A percentile compares a stretch with the other conserved stretches of the same genome.
Conservation (phyloP, 257 asterid species). For the Petunia secreta region DNA sequence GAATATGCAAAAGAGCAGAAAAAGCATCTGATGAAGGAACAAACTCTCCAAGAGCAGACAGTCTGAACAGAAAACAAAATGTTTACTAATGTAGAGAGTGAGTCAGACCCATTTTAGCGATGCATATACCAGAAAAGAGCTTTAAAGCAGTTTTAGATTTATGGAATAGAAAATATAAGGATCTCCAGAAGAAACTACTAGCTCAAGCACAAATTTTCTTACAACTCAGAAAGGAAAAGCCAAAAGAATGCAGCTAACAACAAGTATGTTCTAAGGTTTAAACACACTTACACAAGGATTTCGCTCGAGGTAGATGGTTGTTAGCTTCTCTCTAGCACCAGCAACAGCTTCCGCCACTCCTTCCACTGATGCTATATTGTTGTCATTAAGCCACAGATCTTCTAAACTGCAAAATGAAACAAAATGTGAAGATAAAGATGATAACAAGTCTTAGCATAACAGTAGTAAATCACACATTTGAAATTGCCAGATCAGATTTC, state of each 20-base stretch:
- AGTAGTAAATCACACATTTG: neutral
- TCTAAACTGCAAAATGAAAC: slow-evolving; percentile 64
- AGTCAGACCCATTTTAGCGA: neutral
- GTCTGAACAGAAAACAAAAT: neutral
- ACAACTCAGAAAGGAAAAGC: slow-evolving; percentile 7
- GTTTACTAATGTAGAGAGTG: neutral
- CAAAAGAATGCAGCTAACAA: slow-evolving; percentile 6
- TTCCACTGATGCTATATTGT: slow-evolving; percentile 70
- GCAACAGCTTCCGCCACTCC: slow-evolving; percentile 71
- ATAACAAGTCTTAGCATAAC: neutral
- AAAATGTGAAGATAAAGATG: slow-evolving; percentile 28
- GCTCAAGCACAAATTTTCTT: slow-evolving; percentile 3
- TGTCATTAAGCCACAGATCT: slow-evolving; percentile 98
- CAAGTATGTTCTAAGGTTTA: slow-evolving; percentile 1
- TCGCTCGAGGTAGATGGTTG: slow-evolving; percentile 94
- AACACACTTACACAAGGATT: slow-evolving; percentile 81
- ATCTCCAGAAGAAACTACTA: slow-evolving; percentile 2
- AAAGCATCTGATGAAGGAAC: neutral
- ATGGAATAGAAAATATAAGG: neutral
- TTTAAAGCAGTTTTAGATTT: neutral
- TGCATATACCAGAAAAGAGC: neutral
- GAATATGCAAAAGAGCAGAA: too few species aligned
- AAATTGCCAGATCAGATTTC: slow-evolving; percentile 22
- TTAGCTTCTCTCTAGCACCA: slow-evolving; percentile 69
- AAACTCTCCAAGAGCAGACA: neutral